These are phyloP conservation scores for Aristolochia fimbriata DNA, from an alignment of 164 flowering plant genomes.

Conservation along the genomic window DNA sequence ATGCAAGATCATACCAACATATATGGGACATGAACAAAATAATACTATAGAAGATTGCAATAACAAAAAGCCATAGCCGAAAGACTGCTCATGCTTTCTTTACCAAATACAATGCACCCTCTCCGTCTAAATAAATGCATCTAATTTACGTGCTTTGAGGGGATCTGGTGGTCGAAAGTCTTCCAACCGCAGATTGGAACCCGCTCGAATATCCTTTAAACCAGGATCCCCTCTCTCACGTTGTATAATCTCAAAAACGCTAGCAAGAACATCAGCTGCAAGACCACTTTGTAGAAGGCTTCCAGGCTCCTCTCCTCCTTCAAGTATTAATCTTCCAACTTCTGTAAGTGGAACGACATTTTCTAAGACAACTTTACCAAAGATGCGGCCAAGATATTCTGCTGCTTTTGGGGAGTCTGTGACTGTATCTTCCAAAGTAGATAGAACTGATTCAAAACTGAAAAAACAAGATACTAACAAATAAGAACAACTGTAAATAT, in stretches of 20 bases:
- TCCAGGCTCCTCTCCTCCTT: slow-evolving; percentile 63
- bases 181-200: slow-evolving; percentile 36
- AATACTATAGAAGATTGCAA: not conserved
- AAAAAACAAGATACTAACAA: not conserved
- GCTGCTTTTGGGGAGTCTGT: slow-evolving; percentile 79
- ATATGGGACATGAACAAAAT: slow-evolving; percentile 3
- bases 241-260: slow-evolving; percentile 33
- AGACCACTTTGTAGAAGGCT: slow-evolving; percentile 34
- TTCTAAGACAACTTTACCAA: slow-evolving; percentile 42
- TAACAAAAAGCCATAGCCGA: not conserved
- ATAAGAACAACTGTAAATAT: not conserved
- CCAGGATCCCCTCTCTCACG: slow-evolving; percentile 38
- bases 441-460: slow-evolving; percentile 42
- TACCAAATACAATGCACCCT: slow-evolving; percentile 1
- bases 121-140: slow-evolving; percentile 41
- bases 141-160: slow-evolving; percentile 36
- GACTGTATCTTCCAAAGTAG: slow-evolving; percentile 57
- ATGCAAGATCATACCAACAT: not conserved
- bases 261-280: slow-evolving; percentile 58
- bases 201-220: slow-evolving; percentile 27
- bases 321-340: slow-evolving; percentile 33
- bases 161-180: slow-evolving; percentile 45
- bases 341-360: slow-evolving; percentile 42
- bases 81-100: slow-evolving; percentile 3
- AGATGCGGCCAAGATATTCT: slow-evolving; percentile 56